Evolutionary conservation across 495 filamentous ascomycete genomes (phyloP).

Genomic region (Hypoxylon subgilvum): DNA sequence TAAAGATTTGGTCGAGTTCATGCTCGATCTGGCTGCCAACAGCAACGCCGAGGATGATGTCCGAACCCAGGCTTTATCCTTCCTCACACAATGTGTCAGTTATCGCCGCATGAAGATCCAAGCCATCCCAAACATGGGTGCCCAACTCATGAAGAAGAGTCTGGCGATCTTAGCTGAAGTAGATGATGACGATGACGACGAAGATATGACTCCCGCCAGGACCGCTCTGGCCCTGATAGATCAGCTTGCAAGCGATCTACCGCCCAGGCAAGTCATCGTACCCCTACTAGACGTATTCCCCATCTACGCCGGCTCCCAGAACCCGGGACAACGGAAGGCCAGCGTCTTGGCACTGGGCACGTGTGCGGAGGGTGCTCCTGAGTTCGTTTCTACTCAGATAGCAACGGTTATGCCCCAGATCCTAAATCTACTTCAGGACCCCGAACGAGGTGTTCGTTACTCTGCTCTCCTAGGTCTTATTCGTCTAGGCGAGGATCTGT

Average conservation of each 20-base stretch:
- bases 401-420: constrained; percentile 84
- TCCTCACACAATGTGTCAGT: constrained; percentile 88
- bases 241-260: constrained; percentile 82
- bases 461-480: constrained; percentile 85
- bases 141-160: constrained; percentile 82
- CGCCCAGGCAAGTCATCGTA: constrained; percentile 92
- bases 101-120: constrained; percentile 97
- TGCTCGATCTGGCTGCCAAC: constrained; percentile 83
- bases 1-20: constrained; percentile 88
- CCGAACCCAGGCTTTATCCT: constrained; percentile 86
- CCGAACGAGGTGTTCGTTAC: constrained; percentile 79
- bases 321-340: constrained; percentile 82
- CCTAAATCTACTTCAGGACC: constrained; percentile 82
- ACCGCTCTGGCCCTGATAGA: constrained; percentile 89
- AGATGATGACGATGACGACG: constrained; percentile 79
- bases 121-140: constrained; percentile 73
- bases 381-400: constrained; percentile 91
- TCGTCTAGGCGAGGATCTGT: constrained; percentile 87
- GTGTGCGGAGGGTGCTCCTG: constrained; percentile 94
- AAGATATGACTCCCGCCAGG: constrained; percentile 85
- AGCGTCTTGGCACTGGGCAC: constrained; percentile 91
- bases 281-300: constrained; percentile 85
- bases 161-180: constrained; percentile 89
- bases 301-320: constrained; percentile 71
- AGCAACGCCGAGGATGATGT: constrained; percentile 79